Conservation (phyloP, 495 filamentous ascomycete species). For the Penicillium coffeae region DNA sequence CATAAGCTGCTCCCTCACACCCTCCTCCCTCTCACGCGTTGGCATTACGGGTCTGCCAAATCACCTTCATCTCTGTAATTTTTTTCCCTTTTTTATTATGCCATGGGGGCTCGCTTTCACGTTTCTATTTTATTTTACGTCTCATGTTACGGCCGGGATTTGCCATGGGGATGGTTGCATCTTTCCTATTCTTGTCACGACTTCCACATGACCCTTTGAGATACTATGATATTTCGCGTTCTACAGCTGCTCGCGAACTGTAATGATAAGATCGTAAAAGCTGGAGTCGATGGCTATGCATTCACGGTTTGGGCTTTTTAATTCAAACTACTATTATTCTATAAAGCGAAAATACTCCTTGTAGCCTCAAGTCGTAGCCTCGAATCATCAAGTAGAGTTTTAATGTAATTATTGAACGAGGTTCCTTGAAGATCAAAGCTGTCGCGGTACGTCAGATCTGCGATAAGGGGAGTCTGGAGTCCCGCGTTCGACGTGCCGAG, state of each 20-base stretch:
- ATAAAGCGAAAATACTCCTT: neutral
- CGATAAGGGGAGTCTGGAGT: constrained; percentile 3
- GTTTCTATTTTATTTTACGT: constrained; percentile 16
- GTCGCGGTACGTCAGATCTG: neutral
- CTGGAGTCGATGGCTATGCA: constrained; percentile 29
- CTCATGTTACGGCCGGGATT: constrained; percentile 27
- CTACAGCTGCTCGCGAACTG: constrained; percentile 21
- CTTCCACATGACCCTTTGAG: constrained; percentile 32
- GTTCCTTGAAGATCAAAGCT: too few species aligned
- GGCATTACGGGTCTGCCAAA: constrained; percentile 3
- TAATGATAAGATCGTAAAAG: constrained; percentile 43
- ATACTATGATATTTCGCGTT: constrained; percentile 30
- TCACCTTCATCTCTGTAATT: constrained; percentile 22
- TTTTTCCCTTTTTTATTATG: constrained; percentile 17
- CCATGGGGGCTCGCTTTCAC: constrained; percentile 25
- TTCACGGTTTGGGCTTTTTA: constrained; percentile 18
- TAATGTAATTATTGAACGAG: too few species aligned
- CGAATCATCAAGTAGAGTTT: too few species aligned
- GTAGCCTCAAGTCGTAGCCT: neutral
- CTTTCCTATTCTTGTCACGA: constrained; percentile 26
- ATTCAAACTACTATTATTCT: constrained; percentile 16
- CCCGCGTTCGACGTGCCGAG: constrained; percentile 1
- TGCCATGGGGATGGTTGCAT: constrained; percentile 30
- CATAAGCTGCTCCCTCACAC: constrained; percentile 24
- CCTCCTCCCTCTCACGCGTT: constrained; percentile 7